These are phyloP conservation scores for Leccinum variicolor DNA, from an alignment of 768 basidiomycete genomes.

Conservation along the genomic window DNA sequence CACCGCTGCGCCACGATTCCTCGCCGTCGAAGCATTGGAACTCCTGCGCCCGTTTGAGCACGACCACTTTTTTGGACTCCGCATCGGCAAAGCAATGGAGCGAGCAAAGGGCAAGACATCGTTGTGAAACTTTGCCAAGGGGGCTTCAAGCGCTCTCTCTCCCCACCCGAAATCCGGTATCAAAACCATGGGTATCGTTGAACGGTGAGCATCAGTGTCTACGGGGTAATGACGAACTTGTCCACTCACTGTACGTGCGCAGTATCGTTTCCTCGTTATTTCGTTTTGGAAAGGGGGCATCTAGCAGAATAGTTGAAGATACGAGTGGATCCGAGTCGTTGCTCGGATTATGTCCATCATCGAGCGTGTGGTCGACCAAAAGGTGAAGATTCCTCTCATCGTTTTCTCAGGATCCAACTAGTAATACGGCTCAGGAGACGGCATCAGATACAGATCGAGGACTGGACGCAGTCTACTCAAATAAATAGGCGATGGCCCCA, in stretches of 20 bases:
- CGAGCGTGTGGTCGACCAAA: constrained; percentile 78
- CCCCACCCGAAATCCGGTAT: constrained; percentile 90
- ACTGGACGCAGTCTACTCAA: constrained; percentile 78
- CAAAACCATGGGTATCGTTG: constrained; percentile 97
- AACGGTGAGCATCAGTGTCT: constrained; percentile 59
- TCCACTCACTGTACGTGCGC: not conserved
- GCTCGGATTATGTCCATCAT: constrained; percentile 87
- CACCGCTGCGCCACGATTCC: constrained; percentile 50
- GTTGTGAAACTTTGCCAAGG: constrained; percentile 91
- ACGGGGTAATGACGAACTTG: not conserved
- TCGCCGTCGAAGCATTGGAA: constrained; percentile 55
- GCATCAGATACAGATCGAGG: constrained; percentile 91
- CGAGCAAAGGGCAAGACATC: constrained; percentile 94
- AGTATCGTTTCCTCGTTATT: constrained; percentile 98
- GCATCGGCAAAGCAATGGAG: constrained; percentile 80
- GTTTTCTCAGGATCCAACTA: constrained; percentile 61
- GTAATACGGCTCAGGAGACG: constrained; percentile 85
- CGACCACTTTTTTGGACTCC: constrained; percentile 76
- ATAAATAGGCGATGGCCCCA: constrained; percentile 56
- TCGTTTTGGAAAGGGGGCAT: constrained; percentile 83
- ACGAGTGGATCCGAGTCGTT: constrained; percentile 79
- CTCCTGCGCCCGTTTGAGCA: constrained; percentile 74
- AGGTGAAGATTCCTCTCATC: constrained; percentile 41
- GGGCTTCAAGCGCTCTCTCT: constrained; percentile 92
- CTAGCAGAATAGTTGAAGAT: constrained; percentile 87